These are phyloP conservation scores for Fusarium sacchari DNA, from an alignment of 2,329 filamentous ascomycete species.

Conservation along the genomic window DNA sequence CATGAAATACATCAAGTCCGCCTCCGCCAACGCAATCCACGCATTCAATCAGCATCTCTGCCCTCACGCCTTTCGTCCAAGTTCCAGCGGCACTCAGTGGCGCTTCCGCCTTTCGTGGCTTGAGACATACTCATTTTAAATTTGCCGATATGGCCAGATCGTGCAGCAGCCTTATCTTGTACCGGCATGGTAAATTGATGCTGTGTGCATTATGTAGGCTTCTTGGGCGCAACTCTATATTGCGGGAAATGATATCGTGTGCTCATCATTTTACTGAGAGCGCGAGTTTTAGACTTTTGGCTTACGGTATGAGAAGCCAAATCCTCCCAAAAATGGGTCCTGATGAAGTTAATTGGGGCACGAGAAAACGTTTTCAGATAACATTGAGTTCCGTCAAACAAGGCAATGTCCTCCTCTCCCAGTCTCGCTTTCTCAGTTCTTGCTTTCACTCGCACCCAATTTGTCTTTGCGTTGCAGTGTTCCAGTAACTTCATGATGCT, in stretches of 20 bases:
- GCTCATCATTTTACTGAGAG: neutral
- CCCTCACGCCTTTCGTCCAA: neutral
- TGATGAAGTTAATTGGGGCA: neutral
- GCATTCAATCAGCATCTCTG: neutral
- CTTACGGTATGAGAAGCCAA: neutral
- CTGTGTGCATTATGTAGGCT: too few relatives aligned
- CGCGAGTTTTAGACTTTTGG: too few relatives aligned
- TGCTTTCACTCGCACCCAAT: neutral
- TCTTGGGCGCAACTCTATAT: neutral
- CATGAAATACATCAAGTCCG: neutral
- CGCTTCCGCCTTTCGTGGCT: neutral
- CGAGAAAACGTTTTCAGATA: neutral
- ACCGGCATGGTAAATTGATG: neutral
- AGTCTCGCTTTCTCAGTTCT: neutral
- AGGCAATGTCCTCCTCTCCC: neutral
- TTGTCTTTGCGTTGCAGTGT: too few relatives aligned
- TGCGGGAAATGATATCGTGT: neutral
- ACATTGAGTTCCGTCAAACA: neutral
- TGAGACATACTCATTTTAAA: neutral
- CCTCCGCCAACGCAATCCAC: too few relatives aligned
- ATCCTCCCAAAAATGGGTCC: neutral
- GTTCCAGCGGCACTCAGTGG: accelerated
- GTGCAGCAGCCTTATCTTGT: neutral
- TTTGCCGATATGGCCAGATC: neutral
- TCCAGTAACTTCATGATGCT: neutral